Evolutionary conservation across 176 grass and related monocot genomes (phyloP), one percentile per base, ranked within the genome.

Genomic region (Carex cristatella): DNA sequence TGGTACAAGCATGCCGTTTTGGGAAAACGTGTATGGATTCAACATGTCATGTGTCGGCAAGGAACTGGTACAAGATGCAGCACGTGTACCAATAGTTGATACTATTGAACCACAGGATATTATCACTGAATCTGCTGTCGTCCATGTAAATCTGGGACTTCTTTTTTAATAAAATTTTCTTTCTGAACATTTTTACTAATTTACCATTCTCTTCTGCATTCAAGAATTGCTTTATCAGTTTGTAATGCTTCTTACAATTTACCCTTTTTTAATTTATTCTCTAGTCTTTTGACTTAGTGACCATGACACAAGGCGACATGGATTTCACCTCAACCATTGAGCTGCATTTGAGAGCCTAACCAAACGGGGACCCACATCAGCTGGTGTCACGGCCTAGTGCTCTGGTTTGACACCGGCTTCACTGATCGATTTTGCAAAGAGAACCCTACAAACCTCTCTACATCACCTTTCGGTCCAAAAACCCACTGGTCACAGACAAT

Each of bases 401-500:
- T 98, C 32, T 98, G 96, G 96, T 98, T 98, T 56, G 96, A 95
- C 56, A 95, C 90, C 0, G 90, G 77, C 4, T 98, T 98, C 82
- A 95, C 91, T 4, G 60, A 57, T 51, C 86, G 93, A 88, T 98
- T 92, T 90, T 98, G 96, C 89, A 92, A 98, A 79, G 93, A 95
- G 80, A 95, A 74, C 70, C 88, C 89, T 0, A 83, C 91, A 11
- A 46, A 81, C 8, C 96, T 98, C 19, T 90, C 96, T 19, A 98
- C 96, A 18, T 98, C 96, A 32, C 95, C 96, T 23, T 92, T 89
- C 16, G 88, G 79, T 80, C 90, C 91, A 1, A 86, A 85, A 73
- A 98, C 96, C 86, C 96, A 98, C 61, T 98, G 96, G 96, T 88
- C 86, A 2, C 93, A 95, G 59, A 95, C 96, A 71, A 88, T 95